phyloP scores from a whole-genome alignment of 1,284 basidiomycete genomes.

The Ustilago xerochloae region DNA sequence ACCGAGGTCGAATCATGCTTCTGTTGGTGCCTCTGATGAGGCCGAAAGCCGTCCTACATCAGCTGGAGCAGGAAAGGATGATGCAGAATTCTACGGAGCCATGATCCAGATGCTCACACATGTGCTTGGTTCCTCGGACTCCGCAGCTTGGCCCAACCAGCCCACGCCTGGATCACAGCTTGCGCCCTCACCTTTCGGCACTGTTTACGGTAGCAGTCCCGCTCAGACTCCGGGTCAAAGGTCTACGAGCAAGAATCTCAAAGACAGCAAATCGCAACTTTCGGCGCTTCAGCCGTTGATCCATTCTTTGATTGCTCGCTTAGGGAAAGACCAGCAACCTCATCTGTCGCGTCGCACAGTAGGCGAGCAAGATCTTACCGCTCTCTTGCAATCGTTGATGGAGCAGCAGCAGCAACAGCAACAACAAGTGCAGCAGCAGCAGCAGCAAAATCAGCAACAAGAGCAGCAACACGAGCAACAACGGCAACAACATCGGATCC shows the following conservation, averaged over 20 bases:
- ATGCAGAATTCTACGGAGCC: conserved; percentile 54
- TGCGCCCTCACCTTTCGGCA: conserved; percentile 33
- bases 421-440: conserved; percentile 21
- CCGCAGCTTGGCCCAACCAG: conserved; percentile 42
- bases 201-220: conserved; percentile 41
- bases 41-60: no score
- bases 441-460: neutral
- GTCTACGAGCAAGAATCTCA: neutral
- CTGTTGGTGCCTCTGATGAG: neutral
- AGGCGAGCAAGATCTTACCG: conserved; percentile 54
- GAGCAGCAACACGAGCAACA: neutral
- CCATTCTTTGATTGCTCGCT: conserved; percentile 43
- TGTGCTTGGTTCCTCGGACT: conserved; percentile 54
- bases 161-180: conserved; percentile 39
- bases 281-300: conserved; percentile 50
- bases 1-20: neutral
- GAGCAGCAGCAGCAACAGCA: conserved; percentile 49
- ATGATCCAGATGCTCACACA: conserved; percentile 62
- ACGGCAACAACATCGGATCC: neutral
- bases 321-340: conserved; percentile 37
- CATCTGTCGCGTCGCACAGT: conserved; percentile 40
- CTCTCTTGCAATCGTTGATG: conserved; percentile 54
- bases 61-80: conserved; percentile 19
- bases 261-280: conserved; percentile 20
- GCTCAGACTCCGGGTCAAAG: conserved; percentile 25